A percentile compares a stretch with the other conserved stretches of the same genome.
Conservation (phyloP, 2,329 filamentous ascomycete genomes). For the Fusarium sp. region DNA sequence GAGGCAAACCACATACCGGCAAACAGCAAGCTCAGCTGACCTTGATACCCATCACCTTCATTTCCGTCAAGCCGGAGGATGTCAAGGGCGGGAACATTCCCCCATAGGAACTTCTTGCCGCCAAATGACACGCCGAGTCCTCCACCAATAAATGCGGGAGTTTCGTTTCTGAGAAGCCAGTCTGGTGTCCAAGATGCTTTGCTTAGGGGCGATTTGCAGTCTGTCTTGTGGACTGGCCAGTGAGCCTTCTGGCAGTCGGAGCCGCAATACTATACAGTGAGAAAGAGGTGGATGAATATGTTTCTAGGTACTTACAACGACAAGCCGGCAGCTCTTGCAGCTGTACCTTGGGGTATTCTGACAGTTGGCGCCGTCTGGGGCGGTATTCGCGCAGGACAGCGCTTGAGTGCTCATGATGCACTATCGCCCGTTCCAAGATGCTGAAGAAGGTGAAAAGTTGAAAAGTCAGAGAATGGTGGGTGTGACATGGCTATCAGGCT, state of each 20-base stretch:
- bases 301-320: not conserved
- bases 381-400: not conserved
- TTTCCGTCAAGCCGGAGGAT: slow-evolving; percentile 16
- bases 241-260: slow-evolving; percentile 6
- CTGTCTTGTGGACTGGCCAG: not conserved
- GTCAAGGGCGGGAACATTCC: slow-evolving; percentile 22
- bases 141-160: not conserved
- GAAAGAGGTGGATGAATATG: not conserved
- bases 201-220: not conserved
- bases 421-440: not conserved
- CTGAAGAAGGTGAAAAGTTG: not conserved
- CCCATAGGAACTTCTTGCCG: slow-evolving; percentile 7
- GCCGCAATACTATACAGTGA: slow-evolving; percentile 14
- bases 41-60: slow-evolving; percentile 1
- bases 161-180: not conserved
- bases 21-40: slow-evolving; percentile 13
- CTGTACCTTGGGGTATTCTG: not conserved
- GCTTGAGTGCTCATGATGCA: not conserved
- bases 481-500: not conserved
- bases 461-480: not conserved
- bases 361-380: not conserved
- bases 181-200: not conserved
- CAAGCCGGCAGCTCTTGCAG: not conserved
- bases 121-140: not conserved
- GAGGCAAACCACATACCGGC: not conserved